phyloP scores from a whole-genome alignment of 306 rosid genomes.

The Ceratonia siliqua region DNA sequence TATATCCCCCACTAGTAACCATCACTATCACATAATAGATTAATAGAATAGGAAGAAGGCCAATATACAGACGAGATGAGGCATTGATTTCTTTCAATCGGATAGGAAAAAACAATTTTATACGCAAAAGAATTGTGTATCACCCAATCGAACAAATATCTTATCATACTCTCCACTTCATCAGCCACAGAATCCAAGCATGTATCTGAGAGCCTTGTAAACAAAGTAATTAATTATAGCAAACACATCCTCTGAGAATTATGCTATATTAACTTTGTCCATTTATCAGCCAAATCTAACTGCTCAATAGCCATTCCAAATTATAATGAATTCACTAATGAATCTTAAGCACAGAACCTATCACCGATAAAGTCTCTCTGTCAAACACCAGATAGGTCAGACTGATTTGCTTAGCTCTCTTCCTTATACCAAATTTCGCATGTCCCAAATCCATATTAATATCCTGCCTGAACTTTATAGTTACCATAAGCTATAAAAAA shows the following conservation, averaged over 20 bases:
- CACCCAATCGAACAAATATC: constrained; percentile 25
- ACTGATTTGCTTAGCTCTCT: constrained; percentile 34
- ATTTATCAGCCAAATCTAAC: constrained; percentile 31
- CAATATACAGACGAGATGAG: constrained; percentile 11
- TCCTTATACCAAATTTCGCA: constrained; percentile 42
- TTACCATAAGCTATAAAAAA: constrained; percentile 45
- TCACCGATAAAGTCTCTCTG: constrained; percentile 23
- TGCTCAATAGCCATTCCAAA: constrained; percentile 32
- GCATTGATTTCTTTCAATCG: constrained; percentile 19
- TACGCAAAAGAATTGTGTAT: constrained; percentile 26
- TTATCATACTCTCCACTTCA: constrained; percentile 29
- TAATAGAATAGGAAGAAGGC: constrained; percentile 29
- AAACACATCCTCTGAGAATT: constrained; percentile 27
- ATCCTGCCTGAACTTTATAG: constrained; percentile 37
- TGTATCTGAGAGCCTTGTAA: constrained; percentile 16
- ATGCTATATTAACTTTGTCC: constrained; percentile 22
- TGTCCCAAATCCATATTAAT: constrained; percentile 39
- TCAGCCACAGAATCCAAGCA: constrained; percentile 37
- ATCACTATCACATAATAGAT: constrained; percentile 25
- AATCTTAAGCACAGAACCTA: constrained; percentile 37
- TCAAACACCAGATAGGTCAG: constrained; percentile 27
- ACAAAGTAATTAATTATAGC: background rate
- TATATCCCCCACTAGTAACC: constrained; percentile 20
- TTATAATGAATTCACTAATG: constrained; percentile 11
- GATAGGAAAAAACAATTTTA: constrained; percentile 19